Base-by-base conservation (phyloP, 2,329 filamentous ascomycete genomes). In the Aspergillus pseudoviridinutans region DNA sequence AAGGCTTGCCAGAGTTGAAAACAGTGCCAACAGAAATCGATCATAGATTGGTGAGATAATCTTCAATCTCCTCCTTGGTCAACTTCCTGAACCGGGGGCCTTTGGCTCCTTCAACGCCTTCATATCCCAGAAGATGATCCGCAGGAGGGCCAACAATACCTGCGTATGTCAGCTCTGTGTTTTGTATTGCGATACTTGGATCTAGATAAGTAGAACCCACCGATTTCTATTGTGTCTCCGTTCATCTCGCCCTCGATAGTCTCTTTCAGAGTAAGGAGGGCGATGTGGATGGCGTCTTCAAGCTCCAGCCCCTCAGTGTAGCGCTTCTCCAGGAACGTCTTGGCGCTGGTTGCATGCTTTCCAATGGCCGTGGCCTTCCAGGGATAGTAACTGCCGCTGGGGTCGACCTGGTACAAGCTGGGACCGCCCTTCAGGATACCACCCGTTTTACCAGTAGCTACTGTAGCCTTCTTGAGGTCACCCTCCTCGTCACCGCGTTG, bases 211-310 rank as follows among this genome's bases (percentile, higher is more conserved):
- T 25, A 49, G 49, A 32, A 74, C 87, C 75, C 79, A 92, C 91
- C 93, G 76, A 99, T 97, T 79, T 99, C 94, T 64, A 99, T 95
- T 32, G 93, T 97, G 75, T 97, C 92, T 61, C 93, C 93, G 67
- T 93, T 97, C 93, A 97, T 97, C 80, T 97, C 94, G 57, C 94
- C 94, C 80, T 97, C 93, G 72, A 99, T 99, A 57, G 94, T 97
- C 83, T 99, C 94, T 84, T 99, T 99, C 74, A 99, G 81, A 27
- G 94, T 99, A 74, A 99, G 81, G 55, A 99, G 84, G 59, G 94
- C 94, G 80, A 99, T 99, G 78, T 99, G 94, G 66, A 99, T 94
- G 9, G 94, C 94, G 77, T 99, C 94, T 79, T 99, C 94, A 62
- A 99, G 82, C 83, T 99, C 94, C 72, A 99, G 79, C 44, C 92